phyloP scores from a whole-genome alignment of 139 green algal species.

The Bryopsis sp. region DNA sequence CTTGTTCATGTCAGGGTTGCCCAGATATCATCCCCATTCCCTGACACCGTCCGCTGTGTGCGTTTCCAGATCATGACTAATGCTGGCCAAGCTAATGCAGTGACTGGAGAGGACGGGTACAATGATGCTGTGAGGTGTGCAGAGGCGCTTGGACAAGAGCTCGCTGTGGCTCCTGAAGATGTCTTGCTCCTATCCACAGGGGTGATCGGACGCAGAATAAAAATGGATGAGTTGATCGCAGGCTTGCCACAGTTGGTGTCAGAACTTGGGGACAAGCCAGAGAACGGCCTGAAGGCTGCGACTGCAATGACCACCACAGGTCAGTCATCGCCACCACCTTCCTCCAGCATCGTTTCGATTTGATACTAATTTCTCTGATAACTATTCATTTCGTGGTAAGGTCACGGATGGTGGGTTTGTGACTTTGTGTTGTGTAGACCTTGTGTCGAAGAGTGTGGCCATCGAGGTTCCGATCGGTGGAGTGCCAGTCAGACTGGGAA shows the following conservation, averaged over 20 bases:
- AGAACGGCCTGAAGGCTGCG: slow-evolving; percentile 63
- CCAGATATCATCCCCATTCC: too few relatives aligned
- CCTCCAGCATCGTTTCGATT: background rate
- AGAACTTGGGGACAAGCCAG: slow-evolving; percentile 37
- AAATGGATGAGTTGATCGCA: slow-evolving; percentile 75
- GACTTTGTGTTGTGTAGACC: slow-evolving; percentile 17
- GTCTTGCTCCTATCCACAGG: slow-evolving; percentile 79
- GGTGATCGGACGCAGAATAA: slow-evolving; percentile 94
- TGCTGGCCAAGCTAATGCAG: slow-evolving; percentile 93
- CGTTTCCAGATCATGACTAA: slow-evolving; percentile 80
- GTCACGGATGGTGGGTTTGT: background rate
- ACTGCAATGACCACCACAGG: slow-evolving; percentile 87
- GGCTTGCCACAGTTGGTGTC: slow-evolving; percentile 64
- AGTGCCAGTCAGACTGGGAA: slow-evolving; percentile 67
- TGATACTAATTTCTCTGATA: background rate
- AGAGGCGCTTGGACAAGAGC: slow-evolving; percentile 38
- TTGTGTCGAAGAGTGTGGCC: slow-evolving; percentile 77
- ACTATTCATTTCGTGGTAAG: background rate
- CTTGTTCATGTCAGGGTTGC: background rate
- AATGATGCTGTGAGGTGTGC: slow-evolving; percentile 54
- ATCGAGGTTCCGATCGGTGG: slow-evolving; percentile 62
- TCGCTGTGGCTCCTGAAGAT: slow-evolving; percentile 55
- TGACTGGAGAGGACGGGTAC: slow-evolving; percentile 72
- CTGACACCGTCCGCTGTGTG: background rate
- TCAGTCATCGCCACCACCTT: slow-evolving; percentile 19